Evolutionary conservation across 352 stramenopile genomes (phyloP).

Genomic region (Pythium rhizo-oryzae): DNA sequence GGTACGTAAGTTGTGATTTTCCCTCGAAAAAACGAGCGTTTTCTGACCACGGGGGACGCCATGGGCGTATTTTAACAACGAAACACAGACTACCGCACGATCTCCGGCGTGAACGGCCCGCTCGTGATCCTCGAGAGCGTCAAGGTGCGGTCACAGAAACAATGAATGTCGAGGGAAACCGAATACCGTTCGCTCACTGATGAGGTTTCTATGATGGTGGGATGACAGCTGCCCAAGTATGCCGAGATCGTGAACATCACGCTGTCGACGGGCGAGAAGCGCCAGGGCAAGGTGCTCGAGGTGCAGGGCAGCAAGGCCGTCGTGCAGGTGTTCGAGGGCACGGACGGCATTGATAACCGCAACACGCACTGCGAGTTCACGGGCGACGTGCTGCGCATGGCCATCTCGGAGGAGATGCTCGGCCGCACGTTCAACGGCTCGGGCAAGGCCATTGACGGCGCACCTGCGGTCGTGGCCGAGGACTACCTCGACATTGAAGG

Average conservation of each 20-base stretch:
- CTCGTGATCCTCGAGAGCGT: conserved; percentile 99
- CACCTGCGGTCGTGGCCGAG: conserved; percentile 97
- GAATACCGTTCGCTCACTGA: not conserved
- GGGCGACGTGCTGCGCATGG: conserved; percentile 99
- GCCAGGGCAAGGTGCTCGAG: conserved; percentile 95
- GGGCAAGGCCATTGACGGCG: conserved; percentile 98
- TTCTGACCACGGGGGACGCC: no score
- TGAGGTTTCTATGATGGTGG: not conserved
- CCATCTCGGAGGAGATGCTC: conserved; percentile 99
- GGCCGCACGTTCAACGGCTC: conserved; percentile 97
- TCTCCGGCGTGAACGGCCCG: conserved; percentile 98
- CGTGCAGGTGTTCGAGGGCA: conserved; percentile 98
- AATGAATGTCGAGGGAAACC: not conserved
- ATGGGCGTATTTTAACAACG: not conserved
- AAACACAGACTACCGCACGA: conserved; percentile 94
- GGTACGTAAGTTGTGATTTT: no score
- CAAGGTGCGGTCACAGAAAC: conserved; percentile 82
- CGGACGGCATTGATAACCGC: conserved; percentile 98
- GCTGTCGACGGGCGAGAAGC: conserved; percentile 95
- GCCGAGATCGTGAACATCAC: conserved; percentile 99
- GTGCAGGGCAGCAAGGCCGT: conserved; percentile 97
- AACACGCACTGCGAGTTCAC: conserved; percentile 99
- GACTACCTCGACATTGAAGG: conserved; percentile 99
- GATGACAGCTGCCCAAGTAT: conserved; percentile 96
- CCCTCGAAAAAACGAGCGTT: no score